Conservation (phyloP, 176 grass and related monocot species). For the Triticum turgidum region DNA sequence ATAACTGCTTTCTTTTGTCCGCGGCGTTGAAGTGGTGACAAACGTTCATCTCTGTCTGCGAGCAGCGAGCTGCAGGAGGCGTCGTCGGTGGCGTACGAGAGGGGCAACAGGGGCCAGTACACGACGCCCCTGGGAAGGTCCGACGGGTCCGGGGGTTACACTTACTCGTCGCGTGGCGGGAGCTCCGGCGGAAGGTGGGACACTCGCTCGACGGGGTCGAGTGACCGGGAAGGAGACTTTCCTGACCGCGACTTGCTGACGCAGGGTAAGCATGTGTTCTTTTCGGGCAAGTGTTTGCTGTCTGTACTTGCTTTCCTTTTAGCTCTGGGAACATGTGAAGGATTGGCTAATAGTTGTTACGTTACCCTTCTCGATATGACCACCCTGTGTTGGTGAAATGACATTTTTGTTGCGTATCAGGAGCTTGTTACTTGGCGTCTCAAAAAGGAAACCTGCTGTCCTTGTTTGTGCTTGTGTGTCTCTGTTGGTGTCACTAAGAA, state of each 20-base stretch:
- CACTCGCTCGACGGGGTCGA: slow-evolving; percentile 66
- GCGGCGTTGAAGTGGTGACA: background rate
- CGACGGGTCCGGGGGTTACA: slow-evolving; percentile 45
- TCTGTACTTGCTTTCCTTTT: background rate
- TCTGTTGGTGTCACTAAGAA: background rate
- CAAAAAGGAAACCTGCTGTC: background rate
- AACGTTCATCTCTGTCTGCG: background rate
- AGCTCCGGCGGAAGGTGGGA: slow-evolving; percentile 74
- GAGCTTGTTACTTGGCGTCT: background rate
- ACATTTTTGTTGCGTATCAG: background rate
- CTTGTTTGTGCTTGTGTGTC: background rate
- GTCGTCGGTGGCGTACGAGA: slow-evolving; percentile 39
- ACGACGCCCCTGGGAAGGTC: slow-evolving; percentile 36
- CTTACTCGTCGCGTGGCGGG: slow-evolving; percentile 48
- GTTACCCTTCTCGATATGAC: background rate
- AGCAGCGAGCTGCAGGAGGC: slow-evolving; percentile 66
- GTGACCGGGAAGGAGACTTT: slow-evolving; percentile 59
- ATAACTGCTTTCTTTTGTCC: no score
- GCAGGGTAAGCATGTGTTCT: slow-evolving; percentile 44
- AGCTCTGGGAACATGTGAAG: background rate
- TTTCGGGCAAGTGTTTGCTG: background rate
- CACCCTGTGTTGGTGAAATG: background rate
- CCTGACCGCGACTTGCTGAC: slow-evolving; percentile 46
- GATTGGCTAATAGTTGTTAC: background rate
- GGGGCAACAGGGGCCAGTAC: slow-evolving; percentile 51